phyloP scores from a whole-genome alignment of 1,284 basidiomycete genomes.

The Microbotryum saponariae region DNA sequence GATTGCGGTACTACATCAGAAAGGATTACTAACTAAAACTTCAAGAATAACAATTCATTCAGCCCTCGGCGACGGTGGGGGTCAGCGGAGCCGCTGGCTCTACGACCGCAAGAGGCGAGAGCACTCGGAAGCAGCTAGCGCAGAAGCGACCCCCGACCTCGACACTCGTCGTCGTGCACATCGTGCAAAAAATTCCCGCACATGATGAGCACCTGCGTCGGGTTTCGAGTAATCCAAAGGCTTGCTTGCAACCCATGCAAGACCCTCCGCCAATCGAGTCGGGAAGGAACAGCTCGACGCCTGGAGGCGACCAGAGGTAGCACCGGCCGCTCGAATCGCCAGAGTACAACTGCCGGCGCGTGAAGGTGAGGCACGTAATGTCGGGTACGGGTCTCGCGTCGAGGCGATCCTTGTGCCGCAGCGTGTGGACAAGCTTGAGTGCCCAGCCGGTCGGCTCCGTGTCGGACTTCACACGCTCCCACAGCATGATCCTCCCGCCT shows the following conservation, averaged over 20 bases:
- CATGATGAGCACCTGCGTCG: constrained; percentile 8
- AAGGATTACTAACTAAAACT: too few relatives aligned
- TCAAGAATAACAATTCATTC: too few relatives aligned
- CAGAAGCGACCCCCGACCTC: constrained; percentile 18
- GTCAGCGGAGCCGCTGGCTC: too few relatives aligned
- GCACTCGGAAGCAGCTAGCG: constrained; percentile 4
- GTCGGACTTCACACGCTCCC: background rate
- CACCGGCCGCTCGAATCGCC: background rate
- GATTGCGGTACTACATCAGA: too few relatives aligned
- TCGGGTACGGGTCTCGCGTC: background rate
- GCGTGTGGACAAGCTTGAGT: constrained; percentile 3
- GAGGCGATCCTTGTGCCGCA: constrained; percentile 11
- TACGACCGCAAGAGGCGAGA: too few relatives aligned
- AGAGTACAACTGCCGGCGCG: constrained; percentile 7
- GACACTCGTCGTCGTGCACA: constrained; percentile 6
- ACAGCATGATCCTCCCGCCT: constrained; percentile 4
- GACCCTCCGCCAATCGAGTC: background rate
- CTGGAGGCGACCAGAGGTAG: constrained; percentile 7
- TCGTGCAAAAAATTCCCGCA: constrained; percentile 8
- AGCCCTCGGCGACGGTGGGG: too few relatives aligned
- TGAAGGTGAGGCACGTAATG: constrained; percentile 9
- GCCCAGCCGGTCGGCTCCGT: background rate
- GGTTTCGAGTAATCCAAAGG: constrained; percentile 9
- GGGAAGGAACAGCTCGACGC: constrained; percentile 6
- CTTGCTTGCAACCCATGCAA: constrained; percentile 9